phyloP scores from a whole-genome alignment of 805 yeast genomes.

The Candida oleophila region DNA sequence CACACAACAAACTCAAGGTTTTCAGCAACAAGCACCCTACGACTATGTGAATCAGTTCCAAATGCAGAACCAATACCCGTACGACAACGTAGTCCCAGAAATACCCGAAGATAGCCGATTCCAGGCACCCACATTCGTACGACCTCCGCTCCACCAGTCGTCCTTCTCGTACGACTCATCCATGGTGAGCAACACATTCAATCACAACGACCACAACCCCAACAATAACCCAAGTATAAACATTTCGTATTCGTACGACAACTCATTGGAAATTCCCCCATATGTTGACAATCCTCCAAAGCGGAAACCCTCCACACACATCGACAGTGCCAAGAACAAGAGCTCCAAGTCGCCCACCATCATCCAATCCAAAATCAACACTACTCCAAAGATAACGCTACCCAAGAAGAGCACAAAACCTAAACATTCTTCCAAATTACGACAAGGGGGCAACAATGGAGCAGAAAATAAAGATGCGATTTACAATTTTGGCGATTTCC shows the following conservation, averaged over 20 bases:
- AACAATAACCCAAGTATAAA: not conserved
- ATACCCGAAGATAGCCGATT: not conserved
- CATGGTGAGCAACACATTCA: not conserved
- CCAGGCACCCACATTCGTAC: not conserved
- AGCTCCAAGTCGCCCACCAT: conserved; percentile 2
- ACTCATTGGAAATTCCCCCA: not conserved
- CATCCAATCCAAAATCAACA: conserved; percentile 1
- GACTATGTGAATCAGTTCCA: conserved; percentile 2
- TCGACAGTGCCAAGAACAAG: conserved; percentile 1
- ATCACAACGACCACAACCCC: not conserved
- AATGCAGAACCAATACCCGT: not conserved
- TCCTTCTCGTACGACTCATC: conserved; percentile 1
- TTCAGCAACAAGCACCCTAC: not conserved
- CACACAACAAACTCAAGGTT: not conserved
- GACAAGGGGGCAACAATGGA: not conserved
- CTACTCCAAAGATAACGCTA: not conserved
- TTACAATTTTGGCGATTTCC: not conserved
- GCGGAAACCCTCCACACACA: not conserved
- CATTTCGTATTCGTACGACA: conserved; percentile 2
- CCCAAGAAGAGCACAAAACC: conserved; percentile 3
- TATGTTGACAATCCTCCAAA: conserved; percentile 1
- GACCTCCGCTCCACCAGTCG: conserved; percentile 2
- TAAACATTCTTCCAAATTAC: not conserved
- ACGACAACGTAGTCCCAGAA: not conserved
- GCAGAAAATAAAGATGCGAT: not conserved